Base-by-base conservation (phyloP, 352 stramenopile genomes). In the Hyphochytrium catenoides region DNA sequence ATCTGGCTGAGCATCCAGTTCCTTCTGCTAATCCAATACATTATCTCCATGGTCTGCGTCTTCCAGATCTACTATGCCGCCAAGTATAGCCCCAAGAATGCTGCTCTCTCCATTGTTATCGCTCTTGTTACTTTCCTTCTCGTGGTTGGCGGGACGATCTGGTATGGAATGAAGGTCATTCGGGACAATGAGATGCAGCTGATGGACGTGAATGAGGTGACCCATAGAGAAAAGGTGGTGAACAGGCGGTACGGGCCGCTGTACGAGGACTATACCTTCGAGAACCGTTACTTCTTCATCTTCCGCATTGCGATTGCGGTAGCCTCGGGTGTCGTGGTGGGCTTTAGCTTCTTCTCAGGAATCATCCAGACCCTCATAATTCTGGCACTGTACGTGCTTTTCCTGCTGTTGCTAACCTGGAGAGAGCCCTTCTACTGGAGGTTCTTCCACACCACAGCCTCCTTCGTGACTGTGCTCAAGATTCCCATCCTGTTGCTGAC, bases 381-480 rank as follows among this genome's bases (percentile, higher is more conserved):
- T 23, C 59, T 44, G 1, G 57, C 71, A 24, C 48, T 81, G 19
- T 76, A 64, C 16, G 43, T 74, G 31, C 4, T 69, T 8, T 84
- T 81, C 44, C 35, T 84, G 23, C 45, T 72, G 11, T 36, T 81
- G 38, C 38, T 82, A 27, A 47, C 81, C 0, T 41, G 60, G 15
- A 61, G 63, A 2, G 59, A 81, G 42, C 70, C 70, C 1, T 77
- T 78, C 35, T 37, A 79, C 23, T 47, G 81, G 33, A 57, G 67
- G 2, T 75, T 82, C 34, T 48, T 82, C 40, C 69, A 84, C 43
- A 68, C 69, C 39, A 77, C 69, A 22, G 74, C 69, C 31, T 75
- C 63, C 17, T 78, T 84, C 44, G 67, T 84, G 46, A 79, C 74
- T 37, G 73, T 84, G 38, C 75, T 84, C 52, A 84, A 84, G 62